Base-by-base conservation (phyloP, 2,329 filamentous ascomycete species). In the Diaporthe vexans region DNA sequence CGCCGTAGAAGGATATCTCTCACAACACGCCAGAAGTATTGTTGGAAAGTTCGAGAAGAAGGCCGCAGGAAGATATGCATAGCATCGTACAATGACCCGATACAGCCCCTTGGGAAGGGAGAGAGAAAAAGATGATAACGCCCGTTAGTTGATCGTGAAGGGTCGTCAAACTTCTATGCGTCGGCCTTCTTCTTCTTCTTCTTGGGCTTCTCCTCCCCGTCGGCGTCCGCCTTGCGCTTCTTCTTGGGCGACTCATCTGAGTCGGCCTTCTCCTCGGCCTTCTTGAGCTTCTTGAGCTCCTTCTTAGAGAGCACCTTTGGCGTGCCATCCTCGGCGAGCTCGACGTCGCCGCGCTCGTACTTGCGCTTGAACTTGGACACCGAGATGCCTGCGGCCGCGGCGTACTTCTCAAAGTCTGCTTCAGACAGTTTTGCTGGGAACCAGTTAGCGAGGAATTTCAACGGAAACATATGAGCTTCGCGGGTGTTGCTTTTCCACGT, bases 341-440 rank as follows among this genome's bases (percentile, higher is more conserved):
- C 87, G 77, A 95, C 93, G 80, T 95, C 92, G 51, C 94, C 94
- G 76, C 92, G 89, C 84, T 94, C 93, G 78, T 91, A 91, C 88
- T 95, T 95, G 82, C 92, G 89, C 87, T 93, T 91, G 85, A 95
- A 95, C 85, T 94, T 93, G 86, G 91, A 91, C 71, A 94, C 89
- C 10, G 92, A 93, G 74, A 95, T 86, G 76, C 93, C 93, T 11
- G 92, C 90, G 77, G 89, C 87, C 75, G 89, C 90, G 54, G 94
- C 94, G 59, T 92, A 82, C 58, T 88, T 86, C 81, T 89, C 87
- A 79, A 87, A 90, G 76, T 91, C 89, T 75, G 84, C 88, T 81
- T 87, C 91, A 77, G 83, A 90, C 73, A 90, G 84, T 81, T 87
- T 78, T 78, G 84, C 84, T 63, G 80, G 78, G 35, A 35, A 29